phyloP scores from a whole-genome alignment of 805 yeast species.

The Barnettozyma wickerhamii region DNA sequence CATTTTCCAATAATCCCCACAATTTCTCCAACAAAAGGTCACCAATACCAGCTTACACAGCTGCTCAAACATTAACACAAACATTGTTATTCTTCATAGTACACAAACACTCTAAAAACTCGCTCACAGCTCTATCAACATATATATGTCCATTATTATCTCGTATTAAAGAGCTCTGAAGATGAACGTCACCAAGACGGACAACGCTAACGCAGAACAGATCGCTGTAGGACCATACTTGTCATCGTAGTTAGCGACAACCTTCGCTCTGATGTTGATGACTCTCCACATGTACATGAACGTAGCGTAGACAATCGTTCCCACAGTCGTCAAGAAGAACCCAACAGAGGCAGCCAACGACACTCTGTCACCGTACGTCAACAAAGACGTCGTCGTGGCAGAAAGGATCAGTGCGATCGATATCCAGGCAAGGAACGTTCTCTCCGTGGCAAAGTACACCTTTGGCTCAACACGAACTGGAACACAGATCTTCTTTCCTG shows the following conservation, averaged over 20 bases:
- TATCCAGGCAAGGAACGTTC: conserved; percentile 92
- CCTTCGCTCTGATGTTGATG: conserved; percentile 73
- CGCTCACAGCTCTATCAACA: not conserved
- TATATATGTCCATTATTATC: no score
- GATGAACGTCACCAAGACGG: conserved; percentile 59
- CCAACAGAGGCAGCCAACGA: conserved; percentile 82
- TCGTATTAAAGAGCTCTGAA: conserved; percentile 30
- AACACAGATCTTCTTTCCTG: conserved; percentile 84
- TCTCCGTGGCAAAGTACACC: conserved; percentile 97
- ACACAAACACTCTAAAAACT: not conserved
- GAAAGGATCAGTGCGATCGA: conserved; percentile 86
- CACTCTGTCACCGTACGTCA: conserved; percentile 76
- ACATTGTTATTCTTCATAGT: not conserved
- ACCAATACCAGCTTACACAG: not conserved
- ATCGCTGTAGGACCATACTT: conserved; percentile 80
- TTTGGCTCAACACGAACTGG: conserved; percentile 98
- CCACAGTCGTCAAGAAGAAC: conserved; percentile 75
- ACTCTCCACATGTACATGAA: conserved; percentile 79
- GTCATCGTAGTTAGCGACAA: conserved; percentile 83
- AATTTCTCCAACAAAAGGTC: no score
- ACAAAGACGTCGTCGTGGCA: conserved; percentile 81
- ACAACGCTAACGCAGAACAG: conserved; percentile 67
- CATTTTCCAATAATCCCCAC: no score
- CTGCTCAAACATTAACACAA: not conserved
- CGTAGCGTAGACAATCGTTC: conserved; percentile 69